These are phyloP conservation scores for Heritiera littoralis DNA, from an alignment of 345 rosid species.

Conservation along the genomic window DNA sequence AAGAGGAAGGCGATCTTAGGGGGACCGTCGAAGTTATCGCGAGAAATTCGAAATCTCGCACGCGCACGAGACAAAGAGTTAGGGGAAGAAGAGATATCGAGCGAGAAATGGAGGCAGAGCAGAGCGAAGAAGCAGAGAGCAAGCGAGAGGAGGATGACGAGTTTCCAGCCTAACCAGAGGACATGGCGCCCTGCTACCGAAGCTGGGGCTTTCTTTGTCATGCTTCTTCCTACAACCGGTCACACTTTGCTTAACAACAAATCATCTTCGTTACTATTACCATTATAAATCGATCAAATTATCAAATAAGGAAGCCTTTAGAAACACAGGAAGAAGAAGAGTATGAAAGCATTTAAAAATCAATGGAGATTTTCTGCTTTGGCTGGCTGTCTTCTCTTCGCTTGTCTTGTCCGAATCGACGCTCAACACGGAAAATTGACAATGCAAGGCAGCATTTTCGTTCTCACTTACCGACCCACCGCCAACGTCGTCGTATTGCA, in stretches of 20 bases:
- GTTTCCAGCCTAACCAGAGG: slow-evolving; percentile 67
- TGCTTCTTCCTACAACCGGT: slow-evolving; percentile 24
- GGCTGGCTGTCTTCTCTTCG: too few relatives aligned
- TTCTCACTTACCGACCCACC: too few relatives aligned
- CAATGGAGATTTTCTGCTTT: too few relatives aligned
- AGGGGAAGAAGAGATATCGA: background rate
- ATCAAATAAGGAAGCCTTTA: too few relatives aligned
- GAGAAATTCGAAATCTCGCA: slow-evolving; percentile 40
- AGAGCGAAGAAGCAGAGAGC: slow-evolving; percentile 55
- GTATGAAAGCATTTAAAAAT: too few relatives aligned
- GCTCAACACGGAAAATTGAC: too few relatives aligned
- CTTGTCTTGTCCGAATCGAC: too few relatives aligned
- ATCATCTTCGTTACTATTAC: too few relatives aligned
- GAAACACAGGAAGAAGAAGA: too few relatives aligned
- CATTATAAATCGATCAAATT: too few relatives aligned
- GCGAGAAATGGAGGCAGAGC: slow-evolving; percentile 42
- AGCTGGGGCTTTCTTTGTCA: slow-evolving; percentile 50
- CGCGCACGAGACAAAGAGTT: slow-evolving; percentile 28
- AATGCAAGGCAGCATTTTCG: too few relatives aligned
- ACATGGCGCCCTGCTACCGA: slow-evolving; percentile 39
- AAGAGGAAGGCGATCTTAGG: slow-evolving; percentile 70
- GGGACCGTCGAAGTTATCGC: slow-evolving; percentile 33
- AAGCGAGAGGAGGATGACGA: slow-evolving; percentile 49
- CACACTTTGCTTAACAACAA: background rate
- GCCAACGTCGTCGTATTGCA: too few relatives aligned